phyloP scores from a whole-genome alignment of 2,329 filamentous ascomycete species.

The Stachybotrys elegans region DNA sequence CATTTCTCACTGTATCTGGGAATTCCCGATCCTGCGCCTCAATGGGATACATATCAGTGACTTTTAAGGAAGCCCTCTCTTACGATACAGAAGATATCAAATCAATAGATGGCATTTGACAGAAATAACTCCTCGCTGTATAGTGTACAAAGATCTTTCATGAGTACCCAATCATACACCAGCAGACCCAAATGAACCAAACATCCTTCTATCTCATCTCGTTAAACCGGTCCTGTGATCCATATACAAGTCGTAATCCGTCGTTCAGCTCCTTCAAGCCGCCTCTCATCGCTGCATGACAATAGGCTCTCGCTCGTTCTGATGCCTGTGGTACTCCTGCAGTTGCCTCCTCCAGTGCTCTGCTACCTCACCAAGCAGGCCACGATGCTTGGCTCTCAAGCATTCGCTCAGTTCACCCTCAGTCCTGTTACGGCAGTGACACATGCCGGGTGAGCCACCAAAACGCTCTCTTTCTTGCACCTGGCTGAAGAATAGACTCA shows the following conservation, averaged over 20 bases:
- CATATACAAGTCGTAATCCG: background rate
- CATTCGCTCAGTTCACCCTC: background rate
- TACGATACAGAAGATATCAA: too few relatives aligned
- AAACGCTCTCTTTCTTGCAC: background rate
- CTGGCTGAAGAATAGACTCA: conserved; percentile 24
- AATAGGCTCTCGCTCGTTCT: background rate
- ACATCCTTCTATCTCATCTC: background rate
- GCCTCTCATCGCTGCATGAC: too few relatives aligned
- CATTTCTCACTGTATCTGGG: too few relatives aligned
- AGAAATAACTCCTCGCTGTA: too few relatives aligned
- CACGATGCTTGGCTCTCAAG: background rate
- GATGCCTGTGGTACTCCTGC: background rate
- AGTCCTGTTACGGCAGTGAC: background rate
- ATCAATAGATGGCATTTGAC: too few relatives aligned
- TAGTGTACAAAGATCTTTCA: background rate
- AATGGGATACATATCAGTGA: too few relatives aligned
- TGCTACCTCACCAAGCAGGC: background rate
- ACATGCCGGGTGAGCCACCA: background rate
- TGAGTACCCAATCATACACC: too few relatives aligned
- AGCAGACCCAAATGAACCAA: background rate
- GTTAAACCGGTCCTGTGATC: background rate
- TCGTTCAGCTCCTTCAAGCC: background rate
- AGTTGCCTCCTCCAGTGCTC: background rate
- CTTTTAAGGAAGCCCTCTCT: too few relatives aligned
- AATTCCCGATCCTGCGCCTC: too few relatives aligned